Evolutionary conservation across 2,329 filamentous ascomycete genomes (phyloP).

Genomic region (Salinomyces thailandicus): DNA sequence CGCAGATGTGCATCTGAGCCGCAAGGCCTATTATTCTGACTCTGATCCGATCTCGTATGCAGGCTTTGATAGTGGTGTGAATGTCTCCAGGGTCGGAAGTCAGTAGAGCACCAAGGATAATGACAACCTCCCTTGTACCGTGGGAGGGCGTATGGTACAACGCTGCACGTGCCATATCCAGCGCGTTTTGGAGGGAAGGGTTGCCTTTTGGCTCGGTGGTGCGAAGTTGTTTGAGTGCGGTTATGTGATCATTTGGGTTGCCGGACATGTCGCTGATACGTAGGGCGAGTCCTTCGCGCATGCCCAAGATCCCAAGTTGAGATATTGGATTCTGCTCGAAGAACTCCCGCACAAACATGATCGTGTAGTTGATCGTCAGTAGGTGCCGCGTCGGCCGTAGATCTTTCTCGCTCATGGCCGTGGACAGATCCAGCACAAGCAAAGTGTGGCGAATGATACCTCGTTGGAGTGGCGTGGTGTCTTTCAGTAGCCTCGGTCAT

Average conservation of each 20-base stretch:
- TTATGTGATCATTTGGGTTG: slow-evolving; percentile 80
- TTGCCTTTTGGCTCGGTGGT: slow-evolving; percentile 39
- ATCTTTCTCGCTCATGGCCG: slow-evolving; percentile 92
- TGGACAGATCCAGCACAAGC: slow-evolving; percentile 81
- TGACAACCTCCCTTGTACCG: slow-evolving; percentile 82
- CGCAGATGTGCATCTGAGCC: slow-evolving; percentile 85
- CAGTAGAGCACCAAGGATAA: slow-evolving; percentile 82
- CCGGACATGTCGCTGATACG: slow-evolving; percentile 82
- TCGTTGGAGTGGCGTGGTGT: slow-evolving; percentile 89
- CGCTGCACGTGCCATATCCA: slow-evolving; percentile 87
- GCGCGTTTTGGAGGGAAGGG: slow-evolving; percentile 69
- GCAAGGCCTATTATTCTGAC: slow-evolving; percentile 84
- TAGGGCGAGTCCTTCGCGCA: slow-evolving; percentile 83
- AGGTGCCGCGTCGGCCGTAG: slow-evolving; percentile 79
- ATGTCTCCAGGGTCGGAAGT: slow-evolving; percentile 93
- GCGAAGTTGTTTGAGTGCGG: slow-evolving; percentile 53
- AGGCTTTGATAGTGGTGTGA: slow-evolving; percentile 70
- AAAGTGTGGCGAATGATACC: slow-evolving; percentile 97
- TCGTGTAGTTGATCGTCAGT: slow-evolving; percentile 69
- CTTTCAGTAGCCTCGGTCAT: slow-evolving; percentile 60
- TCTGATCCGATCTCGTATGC: slow-evolving; percentile 73
- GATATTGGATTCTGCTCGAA: slow-evolving; percentile 99
- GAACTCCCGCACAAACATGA: slow-evolving; percentile 83
- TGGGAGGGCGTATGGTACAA: slow-evolving; percentile 91
- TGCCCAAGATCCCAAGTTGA: slow-evolving; percentile 82